Evolutionary conservation across 1,284 basidiomycete genomes (phyloP), one percentile per base, ranked within the genome.

Genomic region (Melampsora americana): DNA sequence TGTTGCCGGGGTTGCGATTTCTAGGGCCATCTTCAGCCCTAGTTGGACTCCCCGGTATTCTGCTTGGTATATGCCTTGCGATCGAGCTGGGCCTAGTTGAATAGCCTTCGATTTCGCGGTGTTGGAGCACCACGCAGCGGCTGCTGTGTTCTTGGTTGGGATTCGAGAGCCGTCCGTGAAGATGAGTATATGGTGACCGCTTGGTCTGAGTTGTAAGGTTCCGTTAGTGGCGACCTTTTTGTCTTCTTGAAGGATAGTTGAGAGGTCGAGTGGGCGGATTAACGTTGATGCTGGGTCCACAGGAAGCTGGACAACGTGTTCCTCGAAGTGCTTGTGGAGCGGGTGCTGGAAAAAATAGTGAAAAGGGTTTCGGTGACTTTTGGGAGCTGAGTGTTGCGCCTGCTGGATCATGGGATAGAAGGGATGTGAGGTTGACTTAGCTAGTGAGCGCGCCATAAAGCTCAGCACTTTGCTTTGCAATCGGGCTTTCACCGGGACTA

Each of bases 111-210:
- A 12, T 64, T 64, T 14, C 28, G 32, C 61, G 20, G 35, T 23
- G 39, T 42, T 42, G 20, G 32, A 39, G 26, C n/a, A n/a, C 65
- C 42, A 42, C 48, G 65, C 65, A 18, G 65, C 65, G n/a, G 65
- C 65, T 46, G 42, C 65, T 23, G 65, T 48, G n/a, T 48, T 48
- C 44, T 48, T 66, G 11, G 42, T 18, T 12, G 65, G 39, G 12
- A 66, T 46, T 26, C 65, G 48, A 16, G 65, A 66, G 65, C 65
- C 65, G 39, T 66, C 65, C 20, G 39, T 44, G 39, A 44, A 66
- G 35, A 66, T 48, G 35, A 66, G 16, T 18, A 53, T 18, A 26
- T 53, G 50, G 16, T 53, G 18, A 26, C 18, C 50, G 16, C 18
- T 20, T 18, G 50, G 50, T 18, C 18, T 20, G 23, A 53, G 50